Conservation (phyloP, 208 protist species). For the Jaenimonas drosophilae region DNA sequence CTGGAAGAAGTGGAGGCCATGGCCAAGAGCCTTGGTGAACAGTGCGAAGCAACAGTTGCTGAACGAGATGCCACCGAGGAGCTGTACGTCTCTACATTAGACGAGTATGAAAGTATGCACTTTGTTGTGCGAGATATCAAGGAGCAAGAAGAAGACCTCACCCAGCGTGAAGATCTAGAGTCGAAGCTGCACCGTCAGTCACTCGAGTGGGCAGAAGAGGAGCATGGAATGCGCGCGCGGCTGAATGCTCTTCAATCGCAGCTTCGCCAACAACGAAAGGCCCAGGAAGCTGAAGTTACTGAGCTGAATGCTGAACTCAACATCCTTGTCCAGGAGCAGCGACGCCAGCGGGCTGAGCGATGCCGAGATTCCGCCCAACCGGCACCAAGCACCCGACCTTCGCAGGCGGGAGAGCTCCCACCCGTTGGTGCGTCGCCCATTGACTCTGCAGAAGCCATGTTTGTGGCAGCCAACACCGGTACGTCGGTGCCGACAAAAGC, state of each 20-base stretch:
- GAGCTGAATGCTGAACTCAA: constrained; percentile 45
- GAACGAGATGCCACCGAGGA: constrained; percentile 62
- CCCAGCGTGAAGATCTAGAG: constrained; percentile 58
- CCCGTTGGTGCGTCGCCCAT: neutral
- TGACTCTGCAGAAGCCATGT: too few species aligned
- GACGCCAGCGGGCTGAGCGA: neutral
- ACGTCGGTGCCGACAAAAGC: neutral
- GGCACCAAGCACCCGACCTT: neutral
- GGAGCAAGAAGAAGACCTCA: constrained; percentile 47
- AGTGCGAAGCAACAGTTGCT: constrained; percentile 32
- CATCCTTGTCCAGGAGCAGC: neutral
- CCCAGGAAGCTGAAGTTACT: constrained; percentile 41
- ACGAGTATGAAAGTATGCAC: constrained; percentile 81
- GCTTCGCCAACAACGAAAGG: constrained; percentile 24
- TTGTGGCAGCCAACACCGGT: neutral
- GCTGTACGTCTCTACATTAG: constrained; percentile 59
- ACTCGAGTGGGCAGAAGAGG: constrained; percentile 73
- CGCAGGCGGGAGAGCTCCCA: neutral
- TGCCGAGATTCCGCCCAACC: neutral
- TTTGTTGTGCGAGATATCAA: constrained; percentile 65
- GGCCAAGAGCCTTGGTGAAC: constrained; percentile 36
- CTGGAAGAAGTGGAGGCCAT: constrained; percentile 65
- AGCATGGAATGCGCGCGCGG: constrained; percentile 43
- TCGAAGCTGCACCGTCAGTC: constrained; percentile 50
- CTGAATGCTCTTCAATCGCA: constrained; percentile 44